Evolutionary conservation across 768 basidiomycete genomes (phyloP), one percentile per base, ranked within the genome.

Genomic region (Podaxis sp.): DNA sequence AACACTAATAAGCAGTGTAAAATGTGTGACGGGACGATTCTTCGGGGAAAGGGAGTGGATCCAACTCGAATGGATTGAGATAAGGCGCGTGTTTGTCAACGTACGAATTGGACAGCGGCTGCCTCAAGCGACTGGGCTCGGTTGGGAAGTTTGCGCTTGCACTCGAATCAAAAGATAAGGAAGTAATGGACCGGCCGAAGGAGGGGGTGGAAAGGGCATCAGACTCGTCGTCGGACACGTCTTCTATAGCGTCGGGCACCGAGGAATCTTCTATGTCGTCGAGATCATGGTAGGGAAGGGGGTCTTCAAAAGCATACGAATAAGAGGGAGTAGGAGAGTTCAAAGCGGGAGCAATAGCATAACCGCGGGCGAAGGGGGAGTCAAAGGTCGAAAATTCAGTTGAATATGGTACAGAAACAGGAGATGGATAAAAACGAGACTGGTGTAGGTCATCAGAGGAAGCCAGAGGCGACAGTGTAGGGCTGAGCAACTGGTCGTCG

Each of bases 181-280:
- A 83, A 17, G 85, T 82, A 66, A 78, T 80, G 46, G 89, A 89
- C 66, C 80, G 80, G 67, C 82, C 80, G 52, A 84, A 67, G 46
- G 84, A 87, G 53, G 87, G 89, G 6, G 89, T 87, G 10, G 83
- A 82, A 10, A 80, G 83, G 4, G 83, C 76, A 68, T 93, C 91
- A 15, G 90, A 91, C 78, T 92, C 91, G 77, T 93, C 91, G 76
- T 93, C 91, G 50, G 91, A 93, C 40, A 82, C 84, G 74, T 93
- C 91, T 73, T 92, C 90, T 80, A 92, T 89, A 46, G 89, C 86
- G 70, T 92, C 91, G 49, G 89, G 90, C 48, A 91, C 84, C 30
- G 88, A 78, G 36, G 86, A 80, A 69, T 88, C 88, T 68, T 89
- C 89, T 66, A 84, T 69, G 75, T 89, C 86, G 75, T 88, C 84